Percentiles rank a stretch among this genome's conserved stretches.
phyloP scores from a whole-genome alignment of 257 asterid species.

The Phtheirospermum japonicum region DNA sequence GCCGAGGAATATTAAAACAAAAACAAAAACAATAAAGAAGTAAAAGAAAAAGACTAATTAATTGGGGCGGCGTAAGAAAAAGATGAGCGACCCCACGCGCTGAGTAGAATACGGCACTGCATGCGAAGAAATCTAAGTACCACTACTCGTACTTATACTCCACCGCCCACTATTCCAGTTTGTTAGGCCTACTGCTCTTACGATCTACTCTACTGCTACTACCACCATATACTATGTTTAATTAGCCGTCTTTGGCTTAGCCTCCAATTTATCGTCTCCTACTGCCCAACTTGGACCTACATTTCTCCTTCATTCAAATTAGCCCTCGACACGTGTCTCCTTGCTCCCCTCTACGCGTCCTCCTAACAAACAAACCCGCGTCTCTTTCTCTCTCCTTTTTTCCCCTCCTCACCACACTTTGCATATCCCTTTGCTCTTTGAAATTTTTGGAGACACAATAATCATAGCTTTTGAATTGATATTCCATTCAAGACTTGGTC shows the following conservation, averaged over 20 bases:
- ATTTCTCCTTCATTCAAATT: background rate
- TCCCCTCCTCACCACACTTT: too few relatives aligned
- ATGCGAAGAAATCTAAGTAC: background rate
- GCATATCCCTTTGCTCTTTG: background rate
- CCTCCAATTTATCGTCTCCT: slow-evolving; percentile 6
- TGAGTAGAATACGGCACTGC: background rate
- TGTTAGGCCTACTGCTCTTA: slow-evolving; percentile 14
- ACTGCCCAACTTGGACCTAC: background rate
- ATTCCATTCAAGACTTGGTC: slow-evolving; percentile 18
- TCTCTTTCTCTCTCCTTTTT: background rate
- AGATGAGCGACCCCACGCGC: background rate
- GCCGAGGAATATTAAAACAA: background rate
- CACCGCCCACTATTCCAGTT: slow-evolving; percentile 29
- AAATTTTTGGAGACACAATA: background rate
- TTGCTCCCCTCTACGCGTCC: slow-evolving; percentile 39
- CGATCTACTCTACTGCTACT: too few relatives aligned
- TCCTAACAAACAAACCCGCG: slow-evolving; percentile 14
- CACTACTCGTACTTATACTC: slow-evolving; percentile 5
- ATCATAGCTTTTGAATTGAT: background rate
- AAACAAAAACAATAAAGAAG: too few relatives aligned
- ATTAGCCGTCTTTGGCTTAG: slow-evolving; percentile 27
- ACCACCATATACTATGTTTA: too few relatives aligned
- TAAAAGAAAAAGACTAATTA: background rate
- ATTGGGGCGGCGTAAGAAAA: background rate
- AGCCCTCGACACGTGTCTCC: slow-evolving; percentile 24